Evolutionary conservation across 106 monocot species (phyloP), one percentile per base, ranked within the genome.

Genomic region (Iris macrosiphon): DNA sequence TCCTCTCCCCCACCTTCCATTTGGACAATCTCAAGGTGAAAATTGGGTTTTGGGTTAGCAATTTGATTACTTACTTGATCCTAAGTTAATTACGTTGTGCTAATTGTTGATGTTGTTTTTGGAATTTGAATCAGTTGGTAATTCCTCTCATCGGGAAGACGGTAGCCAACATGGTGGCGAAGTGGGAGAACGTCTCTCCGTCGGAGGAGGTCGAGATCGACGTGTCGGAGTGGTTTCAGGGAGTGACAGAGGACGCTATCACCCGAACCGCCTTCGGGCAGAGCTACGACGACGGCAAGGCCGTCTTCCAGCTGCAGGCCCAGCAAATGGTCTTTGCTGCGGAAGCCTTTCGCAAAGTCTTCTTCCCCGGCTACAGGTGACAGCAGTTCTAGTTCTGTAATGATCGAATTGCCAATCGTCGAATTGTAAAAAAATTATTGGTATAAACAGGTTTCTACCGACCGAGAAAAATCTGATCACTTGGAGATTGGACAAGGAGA

Each of bases 11-110:
- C 1, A 61, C 82, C 49, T 95, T 95, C 65, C 79, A 85, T 64
- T 77, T 85, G 85, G 95, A 95, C 4, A 95, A 95, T 37, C 78
- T 95, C 76, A 85, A 85, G 38, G 87, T 84, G 40, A n/a, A n/a
- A n/a, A n/a, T n/a, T n/a, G n/a, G n/a, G n/a, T n/a, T n/a, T n/a
- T n/a, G n/a, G n/a, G n/a, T n/a, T n/a, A n/a, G n/a, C n/a, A n/a
- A n/a, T n/a, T n/a, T n/a, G n/a, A n/a, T n/a, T n/a, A n/a, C n/a
- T n/a, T n/a, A n/a, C n/a, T n/a, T n/a, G n/a, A n/a, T n/a, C n/a
- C n/a, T n/a, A n/a, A n/a, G n/a, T n/a, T n/a, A n/a, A n/a, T n/a
- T n/a, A n/a, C n/a, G n/a, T n/a, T n/a, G n/a, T n/a, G n/a, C n/a
- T n/a, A n/a, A n/a, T n/a, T n/a, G n/a, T n/a, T n/a, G n/a, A n/a